phyloP scores from a whole-genome alignment of 192 early-diverging fungal species.

The Entomortierella lignicola region DNA sequence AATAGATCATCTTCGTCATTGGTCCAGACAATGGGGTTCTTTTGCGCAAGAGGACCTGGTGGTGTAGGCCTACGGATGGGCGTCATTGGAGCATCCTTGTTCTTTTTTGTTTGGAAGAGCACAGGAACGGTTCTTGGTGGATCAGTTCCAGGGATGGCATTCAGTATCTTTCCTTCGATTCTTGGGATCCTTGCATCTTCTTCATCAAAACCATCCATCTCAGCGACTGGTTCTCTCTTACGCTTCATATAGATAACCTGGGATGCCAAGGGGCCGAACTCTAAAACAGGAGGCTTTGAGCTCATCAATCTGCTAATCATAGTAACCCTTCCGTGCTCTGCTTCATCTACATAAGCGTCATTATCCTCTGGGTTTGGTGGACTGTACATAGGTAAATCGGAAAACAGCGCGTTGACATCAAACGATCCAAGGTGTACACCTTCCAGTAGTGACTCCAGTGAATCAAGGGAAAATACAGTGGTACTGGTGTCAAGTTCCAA shows the following conservation, averaged over 20 bases:
- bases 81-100: constrained; percentile 32
- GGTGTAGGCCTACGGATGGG: constrained; percentile 45
- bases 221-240: constrained; percentile 39
- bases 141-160: constrained; percentile 58
- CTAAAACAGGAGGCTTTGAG: constrained; percentile 30
- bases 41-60: constrained; percentile 25
- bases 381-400: constrained; percentile 60
- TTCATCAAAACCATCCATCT: constrained; percentile 49
- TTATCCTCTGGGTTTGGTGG: constrained; percentile 65
- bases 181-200: constrained; percentile 26
- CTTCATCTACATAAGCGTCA: constrained; percentile 67
- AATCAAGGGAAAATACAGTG: constrained; percentile 49
- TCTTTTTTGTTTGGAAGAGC: constrained; percentile 47
- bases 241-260: constrained; percentile 45
- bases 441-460: constrained; percentile 38
- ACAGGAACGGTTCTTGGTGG: constrained; percentile 54
- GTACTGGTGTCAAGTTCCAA: constrained; percentile 51
- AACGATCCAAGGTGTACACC: constrained; percentile 38
- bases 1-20: constrained; percentile 69
- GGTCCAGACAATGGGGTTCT: constrained; percentile 56
- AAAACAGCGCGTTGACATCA: constrained; percentile 59
- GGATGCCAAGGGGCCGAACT: constrained; percentile 46
- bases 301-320: constrained; percentile 51
- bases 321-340: constrained; percentile 63
- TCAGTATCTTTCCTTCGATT: constrained; percentile 56